phyloP scores from a whole-genome alignment of 1,284 basidiomycete genomes.

The Ceratobasidium sp. region DNA sequence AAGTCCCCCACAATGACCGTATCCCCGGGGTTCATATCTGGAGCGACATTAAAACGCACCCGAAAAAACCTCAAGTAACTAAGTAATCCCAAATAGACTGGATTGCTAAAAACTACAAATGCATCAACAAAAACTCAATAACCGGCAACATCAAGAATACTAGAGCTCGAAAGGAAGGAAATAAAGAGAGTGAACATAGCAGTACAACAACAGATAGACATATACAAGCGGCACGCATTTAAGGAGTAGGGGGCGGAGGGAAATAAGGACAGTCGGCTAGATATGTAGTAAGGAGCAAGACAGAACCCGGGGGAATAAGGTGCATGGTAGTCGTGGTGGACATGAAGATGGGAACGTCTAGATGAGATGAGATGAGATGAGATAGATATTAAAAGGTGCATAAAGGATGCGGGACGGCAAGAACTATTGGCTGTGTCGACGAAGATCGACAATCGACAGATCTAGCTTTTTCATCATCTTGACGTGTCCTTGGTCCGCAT shows the following conservation, averaged over 20 bases:
- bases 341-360: neutral
- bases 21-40: too few species aligned
- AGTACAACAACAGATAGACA: constrained; percentile 19
- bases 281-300: neutral
- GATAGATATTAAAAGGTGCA: neutral
- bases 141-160: neutral
- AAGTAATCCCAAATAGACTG: too few species aligned
- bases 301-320: constrained; percentile 9
- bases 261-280: too few species aligned
- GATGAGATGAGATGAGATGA: neutral
- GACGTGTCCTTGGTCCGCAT: constrained; percentile 83
- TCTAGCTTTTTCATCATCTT: constrained; percentile 70
- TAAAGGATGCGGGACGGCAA: neutral
- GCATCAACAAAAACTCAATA: neutral
- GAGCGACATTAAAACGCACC: too few species aligned
- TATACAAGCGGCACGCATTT: neutral
- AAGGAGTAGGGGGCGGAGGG: neutral
- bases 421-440: constrained; percentile 49
- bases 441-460: constrained; percentile 78
- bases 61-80: too few species aligned
- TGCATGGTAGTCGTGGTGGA: neutral
- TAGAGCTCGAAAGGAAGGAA: neutral
- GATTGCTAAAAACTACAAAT: constrained; percentile 29
- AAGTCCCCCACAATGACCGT: too few species aligned
- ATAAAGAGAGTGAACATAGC: constrained; percentile 10